phyloP scores from a whole-genome alignment of 2,329 filamentous ascomycete genomes.

The Graphium sp. region DNA sequence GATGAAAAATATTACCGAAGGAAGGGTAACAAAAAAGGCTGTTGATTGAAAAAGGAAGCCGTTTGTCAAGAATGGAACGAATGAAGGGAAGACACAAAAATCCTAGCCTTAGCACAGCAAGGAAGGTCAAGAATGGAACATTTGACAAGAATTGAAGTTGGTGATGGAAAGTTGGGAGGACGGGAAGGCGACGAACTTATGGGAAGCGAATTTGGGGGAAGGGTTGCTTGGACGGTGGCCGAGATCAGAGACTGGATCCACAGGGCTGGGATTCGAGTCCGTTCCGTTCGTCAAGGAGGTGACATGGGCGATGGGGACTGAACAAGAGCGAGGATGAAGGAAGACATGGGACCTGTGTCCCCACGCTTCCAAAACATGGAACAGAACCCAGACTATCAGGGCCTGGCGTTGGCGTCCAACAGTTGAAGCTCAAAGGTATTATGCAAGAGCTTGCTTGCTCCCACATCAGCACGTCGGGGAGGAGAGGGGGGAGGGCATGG shows the following conservation, averaged over 20 bases:
- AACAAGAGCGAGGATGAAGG: neutral
- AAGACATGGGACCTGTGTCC: constrained; percentile 1
- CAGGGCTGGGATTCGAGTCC: no score
- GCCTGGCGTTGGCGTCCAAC: no score
- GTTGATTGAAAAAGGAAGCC: neutral
- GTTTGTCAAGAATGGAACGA: constrained; percentile 7
- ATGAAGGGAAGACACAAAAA: constrained; percentile 14
- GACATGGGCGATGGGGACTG: neutral
- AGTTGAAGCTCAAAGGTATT: no score
- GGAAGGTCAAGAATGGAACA: constrained; percentile 12
- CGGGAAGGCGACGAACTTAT: constrained; percentile 2
- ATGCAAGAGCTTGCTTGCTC: no score
- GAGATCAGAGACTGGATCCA: constrained; percentile 2
- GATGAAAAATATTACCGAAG: constrained; percentile 14
- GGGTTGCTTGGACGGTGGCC: no score
- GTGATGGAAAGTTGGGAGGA: constrained; percentile 10
- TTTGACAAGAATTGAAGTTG: constrained; percentile 8
- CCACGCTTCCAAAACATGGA: constrained; percentile 4
- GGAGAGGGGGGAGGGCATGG: no score
- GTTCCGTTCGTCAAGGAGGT: no score
- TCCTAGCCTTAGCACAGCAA: constrained; percentile 7
- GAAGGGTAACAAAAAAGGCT: constrained; percentile 12
- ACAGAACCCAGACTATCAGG: no score
- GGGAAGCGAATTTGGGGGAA: constrained; percentile 2
- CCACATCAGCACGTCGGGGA: no score